Percentiles rank a stretch among this genome's conserved stretches.
phyloP scores from a whole-genome alignment of 2,329 filamentous ascomycete species.

The Pyrenophora tritici-repentis region DNA sequence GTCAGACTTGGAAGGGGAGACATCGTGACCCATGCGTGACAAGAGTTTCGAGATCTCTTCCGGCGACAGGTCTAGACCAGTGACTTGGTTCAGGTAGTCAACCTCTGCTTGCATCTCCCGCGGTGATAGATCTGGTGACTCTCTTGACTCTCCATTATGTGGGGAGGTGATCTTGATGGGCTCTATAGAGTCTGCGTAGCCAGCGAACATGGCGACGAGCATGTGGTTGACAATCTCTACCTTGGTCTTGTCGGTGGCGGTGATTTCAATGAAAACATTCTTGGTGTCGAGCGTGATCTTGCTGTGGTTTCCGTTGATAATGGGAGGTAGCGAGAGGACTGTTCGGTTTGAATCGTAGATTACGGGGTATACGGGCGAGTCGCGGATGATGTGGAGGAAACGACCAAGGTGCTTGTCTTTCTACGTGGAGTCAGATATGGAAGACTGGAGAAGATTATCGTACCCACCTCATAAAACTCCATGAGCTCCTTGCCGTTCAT shows the following conservation, averaged over 20 bases:
- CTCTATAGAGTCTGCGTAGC: conserved; percentile 92
- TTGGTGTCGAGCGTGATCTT: conserved; percentile 91
- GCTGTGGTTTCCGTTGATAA: conserved; percentile 96
- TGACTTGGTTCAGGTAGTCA: conserved; percentile 92
- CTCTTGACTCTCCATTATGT: conserved; percentile 82
- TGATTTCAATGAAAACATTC: conserved; percentile 97
- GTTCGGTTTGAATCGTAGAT: conserved; percentile 87
- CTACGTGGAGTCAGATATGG: conserved; percentile 49
- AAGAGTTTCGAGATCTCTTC: conserved; percentile 79
- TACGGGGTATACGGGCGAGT: conserved; percentile 92
- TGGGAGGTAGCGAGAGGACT: conserved; percentile 92
- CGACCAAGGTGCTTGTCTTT: conserved; percentile 89
- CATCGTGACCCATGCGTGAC: conserved; percentile 86
- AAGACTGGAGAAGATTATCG: background rate
- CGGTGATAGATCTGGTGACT: conserved; percentile 80
- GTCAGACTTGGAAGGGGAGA: conserved; percentile 71
- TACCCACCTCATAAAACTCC: conserved; percentile 77
- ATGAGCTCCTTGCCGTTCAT: conserved; percentile 90
- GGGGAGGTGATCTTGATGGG: conserved; percentile 89
- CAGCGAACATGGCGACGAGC: conserved; percentile 95
- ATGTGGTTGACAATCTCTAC: conserved; percentile 95
- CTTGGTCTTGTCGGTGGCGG: conserved; percentile 93
- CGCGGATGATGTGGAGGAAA: conserved; percentile 91
- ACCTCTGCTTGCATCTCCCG: conserved; percentile 81
- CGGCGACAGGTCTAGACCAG: conserved; percentile 76